Base-by-base conservation (phyloP, 1,139 yeast genomes). In the Protomyces lactucae-debilis region DNA sequence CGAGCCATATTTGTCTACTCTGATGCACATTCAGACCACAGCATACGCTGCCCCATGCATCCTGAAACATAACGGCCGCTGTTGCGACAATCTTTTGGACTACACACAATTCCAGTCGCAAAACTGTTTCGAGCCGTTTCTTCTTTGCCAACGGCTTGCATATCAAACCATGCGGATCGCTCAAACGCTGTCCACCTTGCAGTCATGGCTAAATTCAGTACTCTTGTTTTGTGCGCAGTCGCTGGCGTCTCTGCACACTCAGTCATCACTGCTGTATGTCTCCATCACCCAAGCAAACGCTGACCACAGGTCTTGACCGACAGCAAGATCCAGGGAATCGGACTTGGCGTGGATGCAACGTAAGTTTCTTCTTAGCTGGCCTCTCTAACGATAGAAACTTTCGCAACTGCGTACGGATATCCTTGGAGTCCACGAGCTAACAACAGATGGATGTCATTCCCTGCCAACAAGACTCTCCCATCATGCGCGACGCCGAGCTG, bases 401-500 rank as follows among this genome's bases (percentile, higher is more conserved):
- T 18, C 39, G 63, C n/a, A 59, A 59, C 32, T 59, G 63, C 36
- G 48, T 43, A 43, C 43, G 43, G 16, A n/a, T 0, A 18, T 18
- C 48, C 16, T 1, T n/a, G 43, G 1, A n/a, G 1, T 14, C 10
- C 4, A 37, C 25, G 10, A 16, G 18, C 48, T 43, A 21, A 43
- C 28, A n/a, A 4, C 18, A 43, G 48, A 59, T 59, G 63, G 63
- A 59, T 52, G 63, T 59, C 21, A 59, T 59, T 16, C 63, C 63
- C 5, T 59, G 63, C 39, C 63, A 59, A 43, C 63, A 59, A 52
- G 63, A 59, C 53, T 52, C 57, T 25, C 63, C 63, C 28, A 59
- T 59, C 43, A 59, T 59, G 63, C 56, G 63, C 25, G 63, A 59
- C 23, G 52, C 52, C 4, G 63, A 59, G 40, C 57, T 59, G 12